Conservation (phyloP, 179 eudicot genomes). For the Carnegiea gigantea region DNA sequence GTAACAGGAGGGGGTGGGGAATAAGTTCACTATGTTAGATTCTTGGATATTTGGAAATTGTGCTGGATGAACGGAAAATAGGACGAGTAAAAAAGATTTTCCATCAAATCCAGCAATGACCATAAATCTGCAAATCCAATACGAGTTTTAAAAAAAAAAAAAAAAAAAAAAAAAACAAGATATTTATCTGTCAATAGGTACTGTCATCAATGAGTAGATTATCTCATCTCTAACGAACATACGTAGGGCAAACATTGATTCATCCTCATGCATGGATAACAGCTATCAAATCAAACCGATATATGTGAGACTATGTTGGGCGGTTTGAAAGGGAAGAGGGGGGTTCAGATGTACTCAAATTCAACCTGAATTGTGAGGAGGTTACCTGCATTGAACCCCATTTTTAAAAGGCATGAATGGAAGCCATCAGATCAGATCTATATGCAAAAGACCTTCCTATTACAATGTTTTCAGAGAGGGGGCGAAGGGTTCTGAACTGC, state of each 20-base stretch:
- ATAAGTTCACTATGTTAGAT: not conserved
- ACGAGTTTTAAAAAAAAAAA: not conserved
- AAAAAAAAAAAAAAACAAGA: not conserved
- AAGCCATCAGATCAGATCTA: not conserved
- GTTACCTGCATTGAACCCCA: not conserved
- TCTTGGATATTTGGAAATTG: not conserved
- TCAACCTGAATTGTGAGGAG: no score
- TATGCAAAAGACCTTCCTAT: not conserved
- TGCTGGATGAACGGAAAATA: not conserved
- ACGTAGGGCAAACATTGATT: not conserved
- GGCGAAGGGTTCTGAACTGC: not conserved
- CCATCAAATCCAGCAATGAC: not conserved
- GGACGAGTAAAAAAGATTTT: not conserved
- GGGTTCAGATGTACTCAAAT: no score
- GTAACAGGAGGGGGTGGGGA: slow-evolving; percentile 11
- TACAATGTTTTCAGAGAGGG: not conserved
- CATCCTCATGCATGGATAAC: not conserved
- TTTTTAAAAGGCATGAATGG: not conserved
- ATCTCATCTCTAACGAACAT: not conserved
- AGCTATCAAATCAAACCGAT: not conserved
- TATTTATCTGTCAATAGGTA: not conserved
- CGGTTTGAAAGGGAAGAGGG: no score
- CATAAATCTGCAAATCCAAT: not conserved
- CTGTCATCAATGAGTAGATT: not conserved
- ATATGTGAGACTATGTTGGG: no score